These are phyloP conservation scores for Miscanthus lutarioriparius DNA, from an alignment of 176 grass and related monocot species.

Conservation along the genomic window DNA sequence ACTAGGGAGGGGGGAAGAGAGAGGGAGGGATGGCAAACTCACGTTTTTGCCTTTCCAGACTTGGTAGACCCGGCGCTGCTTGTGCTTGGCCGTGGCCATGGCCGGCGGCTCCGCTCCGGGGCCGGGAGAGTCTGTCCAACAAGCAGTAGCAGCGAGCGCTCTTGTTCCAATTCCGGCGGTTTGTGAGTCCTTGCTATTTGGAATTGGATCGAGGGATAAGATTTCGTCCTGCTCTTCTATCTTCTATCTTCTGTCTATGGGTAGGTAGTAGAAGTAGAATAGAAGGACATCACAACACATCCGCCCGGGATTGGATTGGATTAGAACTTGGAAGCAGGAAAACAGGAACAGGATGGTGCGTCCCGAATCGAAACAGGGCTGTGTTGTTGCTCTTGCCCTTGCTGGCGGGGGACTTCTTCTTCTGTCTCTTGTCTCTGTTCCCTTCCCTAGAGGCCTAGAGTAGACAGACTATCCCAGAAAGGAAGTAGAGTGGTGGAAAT, in stretches of 20 bases:
- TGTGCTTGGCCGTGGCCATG: slow-evolving; percentile 63
- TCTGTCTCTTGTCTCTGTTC: no score
- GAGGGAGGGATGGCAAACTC: slow-evolving; percentile 22
- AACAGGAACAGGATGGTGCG: no score
- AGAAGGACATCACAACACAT: no score
- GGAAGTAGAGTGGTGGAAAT: background rate
- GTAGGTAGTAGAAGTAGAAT: no score
- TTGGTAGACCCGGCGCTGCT: slow-evolving; percentile 74
- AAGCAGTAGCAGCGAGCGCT: background rate
- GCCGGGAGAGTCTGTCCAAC: background rate
- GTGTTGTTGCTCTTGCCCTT: no score
- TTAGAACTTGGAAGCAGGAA: no score
- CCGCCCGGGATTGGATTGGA: no score
- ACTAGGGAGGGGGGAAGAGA: background rate
- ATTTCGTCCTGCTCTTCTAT: background rate
- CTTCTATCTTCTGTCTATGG: no score
- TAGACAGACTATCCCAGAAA: no score
- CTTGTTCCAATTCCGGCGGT: background rate
- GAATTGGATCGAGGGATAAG: background rate
- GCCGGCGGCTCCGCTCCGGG: background rate
- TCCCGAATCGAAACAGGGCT: no score
- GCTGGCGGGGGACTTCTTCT: no score
- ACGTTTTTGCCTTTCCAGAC: slow-evolving; percentile 87
- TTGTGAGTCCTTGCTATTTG: background rate
- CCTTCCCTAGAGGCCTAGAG: no score